Evolutionary conservation across 352 stramenopile species (phyloP).

Genomic region (Globisporangium cystogenes): DNA sequence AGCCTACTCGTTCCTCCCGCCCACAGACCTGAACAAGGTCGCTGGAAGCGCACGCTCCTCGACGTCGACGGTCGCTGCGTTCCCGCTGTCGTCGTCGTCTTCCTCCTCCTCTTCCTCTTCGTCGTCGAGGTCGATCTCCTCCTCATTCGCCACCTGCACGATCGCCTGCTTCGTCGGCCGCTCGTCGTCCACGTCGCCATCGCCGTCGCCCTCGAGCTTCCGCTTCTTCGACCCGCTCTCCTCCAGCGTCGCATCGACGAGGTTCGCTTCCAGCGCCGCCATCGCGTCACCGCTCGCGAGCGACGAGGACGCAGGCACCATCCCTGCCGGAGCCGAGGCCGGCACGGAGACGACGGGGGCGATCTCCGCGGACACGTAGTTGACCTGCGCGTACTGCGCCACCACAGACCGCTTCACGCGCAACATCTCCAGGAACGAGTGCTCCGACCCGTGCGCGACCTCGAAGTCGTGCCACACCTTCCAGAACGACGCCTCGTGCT

Average conservation of each 20-base stretch:
- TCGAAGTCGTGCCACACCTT: constrained; percentile 95
- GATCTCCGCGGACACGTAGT: constrained; percentile 95
- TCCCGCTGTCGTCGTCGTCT: constrained; percentile 1
- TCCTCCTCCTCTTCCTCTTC: constrained; percentile 48
- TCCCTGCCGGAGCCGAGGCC: constrained; percentile 26
- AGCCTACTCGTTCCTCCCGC: constrained; percentile 1
- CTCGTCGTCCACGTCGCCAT: constrained; percentile 57
- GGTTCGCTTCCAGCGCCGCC: constrained; percentile 74
- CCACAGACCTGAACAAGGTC: constrained; percentile 30
- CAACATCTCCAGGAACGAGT: constrained; percentile 99
- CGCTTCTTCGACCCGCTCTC: constrained; percentile 44
- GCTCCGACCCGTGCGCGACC: constrained; percentile 94
- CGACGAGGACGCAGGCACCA: constrained; percentile 46
- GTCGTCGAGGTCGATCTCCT: constrained; percentile 94
- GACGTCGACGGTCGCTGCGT: constrained; percentile 16
- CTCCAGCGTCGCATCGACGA: constrained; percentile 50
- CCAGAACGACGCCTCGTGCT: constrained; percentile 94
- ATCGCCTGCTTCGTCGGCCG: constrained; percentile 75
- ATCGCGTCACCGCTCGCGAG: constrained; percentile 76
- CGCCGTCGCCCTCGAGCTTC: constrained; percentile 45
- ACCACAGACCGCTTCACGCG: constrained; percentile 96
- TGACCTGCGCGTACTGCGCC: constrained; percentile 94
- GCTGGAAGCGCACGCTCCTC: constrained; percentile 55
- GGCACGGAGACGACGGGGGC: constrained; percentile 23
- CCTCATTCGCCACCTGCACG: constrained; percentile 72